Percentiles rank a stretch among this genome's conserved stretches.
Evolutionary conservation across 2,329 filamentous ascomycete species (phyloP).

Genomic region (Dactylonectria macrodidyma): DNA sequence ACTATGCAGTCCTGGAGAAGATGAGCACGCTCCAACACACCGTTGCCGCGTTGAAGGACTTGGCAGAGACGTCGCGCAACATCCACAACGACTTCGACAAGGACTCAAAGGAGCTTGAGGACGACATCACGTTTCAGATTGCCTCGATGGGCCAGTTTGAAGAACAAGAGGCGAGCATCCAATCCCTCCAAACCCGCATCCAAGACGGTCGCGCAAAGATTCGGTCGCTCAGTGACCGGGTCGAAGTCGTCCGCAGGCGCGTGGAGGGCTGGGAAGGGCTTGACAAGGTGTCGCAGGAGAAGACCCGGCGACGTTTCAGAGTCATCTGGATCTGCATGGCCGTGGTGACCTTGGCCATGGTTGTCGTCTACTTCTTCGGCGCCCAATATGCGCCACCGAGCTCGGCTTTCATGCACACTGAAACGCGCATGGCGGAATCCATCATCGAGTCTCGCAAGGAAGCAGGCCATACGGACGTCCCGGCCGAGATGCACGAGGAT

Average conservation of each 20-base stretch:
- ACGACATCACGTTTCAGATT: conserved; percentile 74
- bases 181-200: conserved; percentile 74
- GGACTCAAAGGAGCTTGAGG: conserved; percentile 71
- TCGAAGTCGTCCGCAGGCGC: conserved; percentile 74
- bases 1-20: conserved; percentile 81
- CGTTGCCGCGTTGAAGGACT: conserved; percentile 74
- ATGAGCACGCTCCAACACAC: conserved; percentile 75
- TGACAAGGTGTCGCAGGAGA: conserved; percentile 78
- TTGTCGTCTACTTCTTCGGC: conserved; percentile 59
- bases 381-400: conserved; percentile 44
- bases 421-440: conserved; percentile 40
- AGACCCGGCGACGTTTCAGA: conserved; percentile 73
- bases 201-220: conserved; percentile 72
- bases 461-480: conserved; percentile 39
- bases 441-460: conserved; percentile 43
- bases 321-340: conserved; percentile 74
- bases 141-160: conserved; percentile 74
- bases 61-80: conserved; percentile 73
- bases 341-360: conserved; percentile 62
- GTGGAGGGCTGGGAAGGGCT: conserved; percentile 78
- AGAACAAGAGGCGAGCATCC: conserved; percentile 75
- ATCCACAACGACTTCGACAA: conserved; percentile 71
- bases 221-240: conserved; percentile 71
- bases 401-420: conserved; percentile 25
- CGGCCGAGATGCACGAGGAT: conserved; percentile 38